Conservation (phyloP, 139 green algal species). For the Gonium pectorale region DNA sequence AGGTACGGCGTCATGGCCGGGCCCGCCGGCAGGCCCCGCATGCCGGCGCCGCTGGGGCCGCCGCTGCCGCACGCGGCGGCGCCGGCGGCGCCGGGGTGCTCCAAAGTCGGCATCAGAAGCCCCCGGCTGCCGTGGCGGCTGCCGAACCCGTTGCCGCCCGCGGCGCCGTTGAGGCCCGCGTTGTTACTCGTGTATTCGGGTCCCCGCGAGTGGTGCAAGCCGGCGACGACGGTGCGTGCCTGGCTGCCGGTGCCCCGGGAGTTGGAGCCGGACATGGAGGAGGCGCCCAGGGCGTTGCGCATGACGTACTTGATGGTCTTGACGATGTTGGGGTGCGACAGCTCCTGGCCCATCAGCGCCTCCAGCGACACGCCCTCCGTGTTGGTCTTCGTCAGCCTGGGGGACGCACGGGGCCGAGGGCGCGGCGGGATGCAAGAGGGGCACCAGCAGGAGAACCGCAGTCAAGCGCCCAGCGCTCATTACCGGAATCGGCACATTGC, state of each 20-base stretch:
- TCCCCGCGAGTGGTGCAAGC: too few species aligned
- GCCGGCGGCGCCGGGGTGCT: not conserved
- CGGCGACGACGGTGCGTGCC: too few species aligned
- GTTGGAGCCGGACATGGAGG: slow-evolving; percentile 29
- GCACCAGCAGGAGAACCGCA: too few species aligned
- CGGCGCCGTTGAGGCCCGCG: not conserved
- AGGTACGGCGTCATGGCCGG: slow-evolving; percentile 21
- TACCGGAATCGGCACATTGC: too few species aligned
- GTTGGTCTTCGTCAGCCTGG: slow-evolving; percentile 50
- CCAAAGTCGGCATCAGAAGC: not conserved
- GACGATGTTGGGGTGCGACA: slow-evolving; percentile 44
- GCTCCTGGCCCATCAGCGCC: slow-evolving; percentile 48
- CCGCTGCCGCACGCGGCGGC: not conserved
- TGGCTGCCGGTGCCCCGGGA: too few species aligned
- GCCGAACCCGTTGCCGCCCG: not conserved
- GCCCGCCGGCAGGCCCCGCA: not conserved
- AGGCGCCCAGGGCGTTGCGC: slow-evolving; percentile 1
- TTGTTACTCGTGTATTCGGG: too few species aligned
- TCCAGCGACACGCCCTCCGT: slow-evolving; percentile 42
- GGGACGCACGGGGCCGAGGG: too few species aligned
- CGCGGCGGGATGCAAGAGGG: too few species aligned
- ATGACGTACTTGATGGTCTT: slow-evolving; percentile 51
- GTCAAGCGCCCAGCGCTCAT: too few species aligned
- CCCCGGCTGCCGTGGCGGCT: slow-evolving; percentile 25
- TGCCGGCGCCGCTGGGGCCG: not conserved